Percentiles rank a stretch among this genome's conserved stretches.
phyloP scores from a whole-genome alignment of 1,284 basidiomycete species.

The Sporisorium scitamineum region DNA sequence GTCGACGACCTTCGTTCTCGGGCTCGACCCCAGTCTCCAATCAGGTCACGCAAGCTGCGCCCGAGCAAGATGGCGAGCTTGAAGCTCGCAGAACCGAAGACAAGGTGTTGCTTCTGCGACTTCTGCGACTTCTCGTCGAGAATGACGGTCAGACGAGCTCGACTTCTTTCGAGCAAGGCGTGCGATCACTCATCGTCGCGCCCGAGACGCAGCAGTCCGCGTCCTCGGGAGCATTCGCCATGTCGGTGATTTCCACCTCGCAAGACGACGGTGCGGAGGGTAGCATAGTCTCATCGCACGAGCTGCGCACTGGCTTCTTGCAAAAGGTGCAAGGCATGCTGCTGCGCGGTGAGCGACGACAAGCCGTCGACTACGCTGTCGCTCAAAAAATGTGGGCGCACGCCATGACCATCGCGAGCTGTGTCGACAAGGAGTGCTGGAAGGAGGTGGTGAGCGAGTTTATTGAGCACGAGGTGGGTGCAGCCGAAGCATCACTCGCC shows the following conservation, averaged over 20 bases:
- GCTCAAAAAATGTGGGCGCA: constrained; percentile 93
- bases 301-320: constrained; percentile 56
- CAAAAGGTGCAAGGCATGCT: constrained; percentile 62
- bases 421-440: constrained; percentile 92
- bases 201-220: constrained; percentile 18
- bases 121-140: constrained; percentile 62
- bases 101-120: constrained; percentile 58
- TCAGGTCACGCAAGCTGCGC: constrained; percentile 3
- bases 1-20: constrained; percentile 48
- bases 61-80: constrained; percentile 32
- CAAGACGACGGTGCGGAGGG: constrained; percentile 13
- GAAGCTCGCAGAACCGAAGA: constrained; percentile 62
- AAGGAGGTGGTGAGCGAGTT: constrained; percentile 90
- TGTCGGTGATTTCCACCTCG: constrained; percentile 24
- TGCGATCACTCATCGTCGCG: constrained; percentile 36
- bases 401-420: constrained; percentile 92
- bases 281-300: constrained; percentile 54
- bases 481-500: constrained; percentile 24
- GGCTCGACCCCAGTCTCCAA: constrained; percentile 16
- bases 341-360: constrained; percentile 80
- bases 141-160: constrained; percentile 60
- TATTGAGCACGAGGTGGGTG: constrained; percentile 78
- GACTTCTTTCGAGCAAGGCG: constrained; percentile 48
- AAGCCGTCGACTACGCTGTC: constrained; percentile 88
- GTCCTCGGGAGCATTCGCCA: constrained; percentile 20